Base-by-base conservation (phyloP, 2,329 filamentous ascomycete species). In the Clarireedia monteithiana region DNA sequence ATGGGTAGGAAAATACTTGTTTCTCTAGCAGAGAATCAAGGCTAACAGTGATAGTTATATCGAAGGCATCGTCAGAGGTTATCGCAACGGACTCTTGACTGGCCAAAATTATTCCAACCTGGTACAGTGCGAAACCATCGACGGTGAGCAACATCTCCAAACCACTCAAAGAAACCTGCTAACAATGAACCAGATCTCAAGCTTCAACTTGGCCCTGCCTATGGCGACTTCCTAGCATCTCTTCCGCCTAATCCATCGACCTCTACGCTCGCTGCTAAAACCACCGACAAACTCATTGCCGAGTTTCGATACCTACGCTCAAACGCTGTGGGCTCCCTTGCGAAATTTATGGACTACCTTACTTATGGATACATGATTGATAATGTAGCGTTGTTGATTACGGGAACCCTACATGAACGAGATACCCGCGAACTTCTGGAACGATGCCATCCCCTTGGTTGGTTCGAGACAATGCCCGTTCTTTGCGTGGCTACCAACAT, bases 311-410 rank as follows among this genome's bases (percentile, higher is more conserved):
- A 99, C 72, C 81, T 99, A 47, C 89, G 95, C 65, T 91, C 91
- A 60, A 96, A 99, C 70, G 89, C 92, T 27, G 89, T 89, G 2
- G 94, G 94, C 15, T 89, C 91, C 1, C 83, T 96, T 39, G 86
- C 91, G 60, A 91, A 89, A 70, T 99, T 99, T 73, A 91, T 99
- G 83, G 91, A 97, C 73, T 99, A 96, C 73, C 78, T 99, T 59
- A 99, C 94, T 1, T 99, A 99, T 72, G 92, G 91, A 60, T 99
- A 99, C 79, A 99, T 99, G 94, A 99, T 99, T 73, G 94, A 99
- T 75, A 99, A 99, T 68, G 91, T 99, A 53, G 94, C 95, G 40
- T 85, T 99, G 42, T 84, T 99, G 68, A 99, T 99, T 73, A 99
- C 94, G 23, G 94, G 94, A 60, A 99, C 94, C 12, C 82, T 99